Evolutionary conservation across 495 filamentous ascomycete species (phyloP).

Genomic region (Neurospora sp.): DNA sequence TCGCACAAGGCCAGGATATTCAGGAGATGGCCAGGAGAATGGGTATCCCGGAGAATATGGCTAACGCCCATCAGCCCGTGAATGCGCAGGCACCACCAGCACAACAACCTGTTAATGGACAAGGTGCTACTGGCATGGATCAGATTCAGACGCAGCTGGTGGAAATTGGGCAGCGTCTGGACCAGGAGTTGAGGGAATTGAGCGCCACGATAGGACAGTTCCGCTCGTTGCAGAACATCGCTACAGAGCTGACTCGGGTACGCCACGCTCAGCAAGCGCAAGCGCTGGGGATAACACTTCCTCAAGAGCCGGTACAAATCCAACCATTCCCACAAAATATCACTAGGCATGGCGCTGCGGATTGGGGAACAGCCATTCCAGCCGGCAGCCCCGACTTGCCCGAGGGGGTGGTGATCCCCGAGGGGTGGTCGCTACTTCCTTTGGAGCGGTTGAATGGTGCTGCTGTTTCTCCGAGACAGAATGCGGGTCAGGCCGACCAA

Average conservation of each 20-base stretch:
- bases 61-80: constrained; percentile 1
- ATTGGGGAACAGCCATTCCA: constrained; percentile 39
- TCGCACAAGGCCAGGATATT: constrained; percentile 43
- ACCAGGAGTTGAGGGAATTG: constrained; percentile 46
- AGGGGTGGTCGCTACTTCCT: constrained; percentile 67
- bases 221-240: constrained; percentile 38
- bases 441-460: constrained; percentile 46
- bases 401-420: constrained; percentile 59
- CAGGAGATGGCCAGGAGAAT: constrained; percentile 35
- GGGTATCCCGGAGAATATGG: constrained; percentile 17
- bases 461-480: neutral
- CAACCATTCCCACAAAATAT: constrained; percentile 19
- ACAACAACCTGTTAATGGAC: constrained; percentile 1
- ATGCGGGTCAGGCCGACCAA: neutral
- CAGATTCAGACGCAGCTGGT: constrained; percentile 46
- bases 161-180: constrained; percentile 55
- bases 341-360: constrained; percentile 32
- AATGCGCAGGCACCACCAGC: neutral
- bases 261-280: constrained; percentile 16
- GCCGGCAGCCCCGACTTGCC: constrained; percentile 61
- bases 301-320: constrained; percentile 8
- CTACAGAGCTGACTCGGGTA: constrained; percentile 43
- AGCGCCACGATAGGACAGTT: constrained; percentile 46
- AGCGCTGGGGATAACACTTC: constrained; percentile 9
- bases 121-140: constrained; percentile 10